Percentiles rank a stretch among this genome's conserved stretches.
phyloP scores from a whole-genome alignment of 257 asterid genomes.

The Cruciata laevipes region DNA sequence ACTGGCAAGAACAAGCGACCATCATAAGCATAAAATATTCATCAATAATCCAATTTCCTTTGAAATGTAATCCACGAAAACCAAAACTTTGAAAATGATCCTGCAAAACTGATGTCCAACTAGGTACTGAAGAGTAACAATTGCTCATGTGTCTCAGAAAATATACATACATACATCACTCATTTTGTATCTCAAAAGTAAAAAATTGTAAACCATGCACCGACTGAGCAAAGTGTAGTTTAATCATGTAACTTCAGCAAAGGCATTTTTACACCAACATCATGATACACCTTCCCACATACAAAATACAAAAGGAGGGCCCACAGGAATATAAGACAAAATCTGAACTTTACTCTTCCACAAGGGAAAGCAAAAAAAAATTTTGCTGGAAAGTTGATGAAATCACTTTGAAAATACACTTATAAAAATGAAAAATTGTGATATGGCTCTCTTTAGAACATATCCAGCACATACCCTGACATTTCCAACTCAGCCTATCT shows the following conservation, averaged over 20 bases:
- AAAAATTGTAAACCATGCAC: neutral
- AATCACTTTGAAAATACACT: neutral
- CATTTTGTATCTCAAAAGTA: neutral
- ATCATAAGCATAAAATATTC: neutral
- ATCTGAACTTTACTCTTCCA: neutral
- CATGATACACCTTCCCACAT: neutral
- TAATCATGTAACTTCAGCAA: neutral
- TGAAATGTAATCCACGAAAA: neutral
- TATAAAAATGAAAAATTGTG: neutral
- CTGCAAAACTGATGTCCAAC: too few species aligned
- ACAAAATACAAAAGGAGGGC: neutral
- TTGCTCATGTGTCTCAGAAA: neutral
- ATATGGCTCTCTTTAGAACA: neutral
- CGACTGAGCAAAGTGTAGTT: neutral
- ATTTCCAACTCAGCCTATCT: constrained; percentile 8
- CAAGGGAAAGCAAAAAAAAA: neutral
- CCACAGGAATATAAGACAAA: neutral
- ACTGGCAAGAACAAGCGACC: neutral
- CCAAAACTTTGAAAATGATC: neutral
- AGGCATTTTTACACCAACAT: neutral
- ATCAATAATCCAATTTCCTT: neutral
- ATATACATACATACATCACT: neutral
- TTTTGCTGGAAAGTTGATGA: neutral
- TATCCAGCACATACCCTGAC: neutral
- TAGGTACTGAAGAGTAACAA: neutral